Percentiles rank a stretch among this genome's conserved stretches.
phyloP scores from a whole-genome alignment of 768 basidiomycete genomes.

The Kwoniella heveanensis region DNA sequence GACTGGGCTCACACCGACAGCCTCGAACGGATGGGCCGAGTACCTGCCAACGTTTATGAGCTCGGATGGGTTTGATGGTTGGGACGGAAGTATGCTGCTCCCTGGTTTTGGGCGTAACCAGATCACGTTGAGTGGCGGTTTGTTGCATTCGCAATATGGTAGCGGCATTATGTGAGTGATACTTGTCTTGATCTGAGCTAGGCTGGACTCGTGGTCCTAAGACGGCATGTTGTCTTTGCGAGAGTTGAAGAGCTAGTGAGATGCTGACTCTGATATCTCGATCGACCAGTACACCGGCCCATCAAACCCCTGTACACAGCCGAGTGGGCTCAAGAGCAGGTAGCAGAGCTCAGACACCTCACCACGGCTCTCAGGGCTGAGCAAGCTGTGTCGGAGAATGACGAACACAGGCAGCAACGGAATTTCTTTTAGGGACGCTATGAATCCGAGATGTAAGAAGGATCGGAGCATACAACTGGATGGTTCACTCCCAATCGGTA shows the following conservation, averaged over 20 bases:
- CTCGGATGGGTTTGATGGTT: slow-evolving; percentile 49
- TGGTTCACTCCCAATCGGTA: no score
- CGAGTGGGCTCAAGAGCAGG: slow-evolving; percentile 34
- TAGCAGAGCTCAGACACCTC: slow-evolving; percentile 42
- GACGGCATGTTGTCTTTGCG: no score
- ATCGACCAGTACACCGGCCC: slow-evolving; percentile 41
- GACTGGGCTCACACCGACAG: slow-evolving; percentile 9
- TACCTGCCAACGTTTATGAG: slow-evolving; percentile 48
- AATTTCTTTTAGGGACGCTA: no score
- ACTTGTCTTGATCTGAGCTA: no score
- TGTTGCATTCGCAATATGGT: slow-evolving; percentile 47
- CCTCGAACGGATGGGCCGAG: slow-evolving; percentile 45
- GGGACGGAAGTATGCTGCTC: slow-evolving; percentile 52
- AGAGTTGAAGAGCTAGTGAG: no score
- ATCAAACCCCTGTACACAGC: slow-evolving; percentile 44
- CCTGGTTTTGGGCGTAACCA: slow-evolving; percentile 51
- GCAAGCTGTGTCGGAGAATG: background rate
- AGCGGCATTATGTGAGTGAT: slow-evolving; percentile 55
- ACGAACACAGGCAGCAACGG: no score
- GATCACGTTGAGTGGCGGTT: slow-evolving; percentile 46
- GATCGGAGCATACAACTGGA: no score
- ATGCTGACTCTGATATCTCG: no score
- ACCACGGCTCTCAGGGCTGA: slow-evolving; percentile 14
- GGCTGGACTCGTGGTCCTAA: no score
- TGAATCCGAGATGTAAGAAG: no score